phyloP scores from a whole-genome alignment of 2,329 filamentous ascomycete species.

The Trichoderma sp. region DNA sequence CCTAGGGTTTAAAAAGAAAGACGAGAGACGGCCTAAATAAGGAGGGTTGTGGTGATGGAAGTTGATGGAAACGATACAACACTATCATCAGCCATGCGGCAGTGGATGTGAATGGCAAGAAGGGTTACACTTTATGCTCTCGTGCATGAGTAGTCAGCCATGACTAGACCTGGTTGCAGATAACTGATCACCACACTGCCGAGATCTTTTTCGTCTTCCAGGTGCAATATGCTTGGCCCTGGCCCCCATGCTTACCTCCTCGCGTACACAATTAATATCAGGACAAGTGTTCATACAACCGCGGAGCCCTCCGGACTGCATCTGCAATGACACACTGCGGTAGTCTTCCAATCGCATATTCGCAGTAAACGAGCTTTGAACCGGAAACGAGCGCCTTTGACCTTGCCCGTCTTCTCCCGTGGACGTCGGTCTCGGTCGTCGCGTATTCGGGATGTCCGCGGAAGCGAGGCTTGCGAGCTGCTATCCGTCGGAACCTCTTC shows the following conservation, averaged over 20 bases:
- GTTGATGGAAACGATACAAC: background rate
- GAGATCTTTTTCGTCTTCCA: background rate
- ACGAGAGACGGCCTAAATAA: background rate
- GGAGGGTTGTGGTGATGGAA: background rate
- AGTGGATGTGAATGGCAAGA: background rate
- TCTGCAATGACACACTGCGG: background rate
- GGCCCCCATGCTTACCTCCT: background rate
- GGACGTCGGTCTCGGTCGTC: background rate
- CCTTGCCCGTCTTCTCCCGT: background rate
- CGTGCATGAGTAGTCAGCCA: background rate
- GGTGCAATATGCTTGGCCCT: background rate
- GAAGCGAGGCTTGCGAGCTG: background rate
- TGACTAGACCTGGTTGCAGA: background rate
- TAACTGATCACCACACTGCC: background rate
- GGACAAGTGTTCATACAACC: background rate
- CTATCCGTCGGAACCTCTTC: background rate
- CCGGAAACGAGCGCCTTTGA: background rate
- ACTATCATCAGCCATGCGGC: background rate
- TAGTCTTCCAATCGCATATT: background rate
- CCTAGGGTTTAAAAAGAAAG: background rate
- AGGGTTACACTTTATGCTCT: background rate
- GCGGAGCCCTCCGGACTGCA: background rate
- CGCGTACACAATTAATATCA: background rate
- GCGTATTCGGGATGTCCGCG: constrained; percentile 13
- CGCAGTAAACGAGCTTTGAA: background rate